Conservation (phyloP, 2,329 filamentous ascomycete species). For the Ophiostoma tasmaniense region DNA sequence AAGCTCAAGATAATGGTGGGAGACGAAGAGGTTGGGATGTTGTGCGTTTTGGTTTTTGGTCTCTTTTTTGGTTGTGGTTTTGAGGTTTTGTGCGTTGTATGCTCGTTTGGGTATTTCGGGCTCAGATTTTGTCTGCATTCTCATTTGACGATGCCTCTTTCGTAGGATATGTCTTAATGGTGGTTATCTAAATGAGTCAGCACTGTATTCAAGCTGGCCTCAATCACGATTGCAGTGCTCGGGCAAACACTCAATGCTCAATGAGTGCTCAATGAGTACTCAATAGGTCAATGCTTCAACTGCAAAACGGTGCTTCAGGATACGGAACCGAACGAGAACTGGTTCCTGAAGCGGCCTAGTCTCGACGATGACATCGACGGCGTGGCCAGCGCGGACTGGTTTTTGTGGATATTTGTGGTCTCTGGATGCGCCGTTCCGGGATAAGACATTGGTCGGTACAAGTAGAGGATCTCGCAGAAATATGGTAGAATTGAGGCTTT, state of each 20-base stretch:
- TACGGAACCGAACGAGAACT: conserved; percentile 11
- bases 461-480: neutral
- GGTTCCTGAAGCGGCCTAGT: conserved; percentile 1
- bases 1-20: neutral
- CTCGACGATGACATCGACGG: conserved; percentile 11
- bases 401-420: conserved; percentile 15
- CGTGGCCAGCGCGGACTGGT: conserved; percentile 13
- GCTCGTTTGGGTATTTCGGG: neutral
- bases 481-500: neutral
- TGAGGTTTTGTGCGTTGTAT: neutral
- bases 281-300: neutral
- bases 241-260: neutral
- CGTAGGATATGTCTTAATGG: neutral
- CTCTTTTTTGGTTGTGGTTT: neutral
- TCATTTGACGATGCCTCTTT: neutral
- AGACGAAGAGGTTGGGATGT: conserved; percentile 12
- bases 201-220: neutral
- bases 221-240: neutral
- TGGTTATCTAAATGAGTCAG: neutral
- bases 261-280: neutral
- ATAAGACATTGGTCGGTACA: conserved; percentile 7
- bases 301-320: neutral
- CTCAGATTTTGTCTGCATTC: neutral
- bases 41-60: neutral
- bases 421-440: conserved; percentile 12